Evolutionary conservation across 140 eudicot genomes (phyloP).

Genomic region (Stevia rebaudiana): DNA sequence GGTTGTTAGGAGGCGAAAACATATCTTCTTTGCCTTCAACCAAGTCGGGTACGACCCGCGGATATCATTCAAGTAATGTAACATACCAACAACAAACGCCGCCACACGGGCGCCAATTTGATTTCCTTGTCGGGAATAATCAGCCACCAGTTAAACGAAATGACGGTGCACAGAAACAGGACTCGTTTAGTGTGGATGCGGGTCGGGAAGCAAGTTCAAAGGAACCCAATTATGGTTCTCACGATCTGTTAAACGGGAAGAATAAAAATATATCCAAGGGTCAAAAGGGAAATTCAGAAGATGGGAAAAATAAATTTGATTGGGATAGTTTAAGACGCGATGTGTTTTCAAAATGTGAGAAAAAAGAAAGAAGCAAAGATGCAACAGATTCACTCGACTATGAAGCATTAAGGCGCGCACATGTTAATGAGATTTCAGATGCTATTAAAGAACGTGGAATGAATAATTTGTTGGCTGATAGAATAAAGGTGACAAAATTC

Average conservation of each 20-base stretch:
- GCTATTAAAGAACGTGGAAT: slow-evolving; percentile 88
- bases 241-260: slow-evolving; percentile 15
- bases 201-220: slow-evolving; percentile 31
- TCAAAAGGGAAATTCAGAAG: slow-evolving; percentile 47
- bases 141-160: slow-evolving; percentile 13
- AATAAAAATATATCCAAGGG: slow-evolving; percentile 25
- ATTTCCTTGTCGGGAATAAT: slow-evolving; percentile 14
- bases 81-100: slow-evolving; percentile 24
- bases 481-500: slow-evolving; percentile 58
- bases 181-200: not conserved
- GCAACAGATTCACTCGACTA: slow-evolving; percentile 72
- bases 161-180: slow-evolving; percentile 7
- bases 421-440: slow-evolving; percentile 60
- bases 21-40: slow-evolving; percentile 8
- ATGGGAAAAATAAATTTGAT: slow-evolving; percentile 45
- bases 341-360: slow-evolving; percentile 36
- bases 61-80: slow-evolving; percentile 18
- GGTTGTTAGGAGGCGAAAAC: slow-evolving; percentile 7
- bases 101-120: slow-evolving; percentile 15
- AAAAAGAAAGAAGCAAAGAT: slow-evolving; percentile 45
- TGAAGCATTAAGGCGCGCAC: slow-evolving; percentile 68
- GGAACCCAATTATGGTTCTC: slow-evolving; percentile 29
- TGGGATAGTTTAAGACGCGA: slow-evolving; percentile 75
- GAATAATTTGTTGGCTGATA: slow-evolving; percentile 83
- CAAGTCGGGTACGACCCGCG: slow-evolving; percentile 18